Evolutionary conservation across 306 rosid genomes (phyloP), one percentile per base, ranked within the genome.

Genomic region (Pueraria montana): DNA sequence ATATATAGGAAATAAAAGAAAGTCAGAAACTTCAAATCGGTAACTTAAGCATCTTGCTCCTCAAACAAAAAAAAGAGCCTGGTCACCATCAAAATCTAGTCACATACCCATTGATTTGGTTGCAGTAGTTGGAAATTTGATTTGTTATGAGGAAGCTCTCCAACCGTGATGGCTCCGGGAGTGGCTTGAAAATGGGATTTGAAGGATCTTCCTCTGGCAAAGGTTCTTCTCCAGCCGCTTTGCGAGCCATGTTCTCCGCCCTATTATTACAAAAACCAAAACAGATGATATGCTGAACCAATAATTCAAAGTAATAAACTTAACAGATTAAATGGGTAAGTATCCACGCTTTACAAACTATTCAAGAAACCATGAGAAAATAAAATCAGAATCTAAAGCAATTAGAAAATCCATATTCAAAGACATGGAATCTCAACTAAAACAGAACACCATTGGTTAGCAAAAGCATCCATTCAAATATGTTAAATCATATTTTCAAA

Each of bases 201-300:
- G 96, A 70, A 85, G 99, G 94, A 89, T 96, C 99, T 88, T 96
- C 99, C 83, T 96, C 99, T 0, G 99, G 97, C 84, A 96, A 88
- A 68, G 91, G 95, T 16, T 93, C 97, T 84, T 96, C 99, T 42
- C 97, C 98, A 6, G 98, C 91, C 24, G 96, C 83, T 82, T 88
- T 94, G 38, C 99, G 88, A 13, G 90, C 80, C 77, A 89, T 84
- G 86, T 96, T 96, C 86, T 96, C 99, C 0, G 92, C 80, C 90
- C 99, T 96, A 72, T 53, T 6, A 55, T 49, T 12, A 46, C 59
- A 85, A 71, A 80, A 79, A 83, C 42, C 48, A 76, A 30, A 34
- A 53, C 17, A 56, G 8, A 43, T 36, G 0, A 30, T 42, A 62
- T 30, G 66, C 38, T 12, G 50, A 70, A 40, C 34, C 59, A 67